Percentiles rank a stretch among this genome's conserved stretches.
These are phyloP conservation scores for Suillus luteus DNA, from an alignment of 768 basidiomycete species.

Conservation along the genomic window DNA sequence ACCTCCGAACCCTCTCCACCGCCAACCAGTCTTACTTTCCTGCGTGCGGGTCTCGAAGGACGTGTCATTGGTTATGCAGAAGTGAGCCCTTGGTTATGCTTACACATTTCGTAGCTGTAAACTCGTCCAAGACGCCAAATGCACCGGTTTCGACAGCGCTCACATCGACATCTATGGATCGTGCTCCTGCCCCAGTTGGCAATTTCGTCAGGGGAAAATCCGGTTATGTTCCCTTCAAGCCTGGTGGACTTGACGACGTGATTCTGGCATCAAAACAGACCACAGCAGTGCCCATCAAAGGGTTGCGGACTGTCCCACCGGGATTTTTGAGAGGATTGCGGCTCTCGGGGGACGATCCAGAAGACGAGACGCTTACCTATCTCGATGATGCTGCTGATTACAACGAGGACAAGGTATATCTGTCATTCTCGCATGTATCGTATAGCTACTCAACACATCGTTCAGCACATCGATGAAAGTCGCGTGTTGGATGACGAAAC, in stretches of 20 bases:
- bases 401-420: conserved; percentile 21
- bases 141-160: conserved; percentile 64
- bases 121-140: conserved; percentile 50
- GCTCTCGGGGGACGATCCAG: conserved; percentile 57
- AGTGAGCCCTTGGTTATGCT: conserved; percentile 42
- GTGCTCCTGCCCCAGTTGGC: conserved; percentile 76
- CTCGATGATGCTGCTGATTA: conserved; percentile 25
- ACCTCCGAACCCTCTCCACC: conserved; percentile 68
- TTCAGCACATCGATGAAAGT: conserved; percentile 22
- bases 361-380: conserved; percentile 44
- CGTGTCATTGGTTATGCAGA: conserved; percentile 81
- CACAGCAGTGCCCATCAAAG: conserved; percentile 40
- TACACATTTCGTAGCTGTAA: conserved; percentile 1
- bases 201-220: conserved; percentile 95
- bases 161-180: conserved; percentile 82
- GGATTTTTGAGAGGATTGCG: conserved; percentile 81
- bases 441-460: conserved; percentile 30
- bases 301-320: conserved; percentile 73
- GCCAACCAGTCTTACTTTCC: conserved; percentile 71
- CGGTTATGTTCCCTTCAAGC: conserved; percentile 90
- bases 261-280: conserved; percentile 34
- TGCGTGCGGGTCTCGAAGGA: conserved; percentile 79
- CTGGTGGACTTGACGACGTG: conserved; percentile 85
- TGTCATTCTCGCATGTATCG: neutral
- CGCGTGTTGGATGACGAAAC: conserved; percentile 24